Evolutionary conservation across 805 yeast genomes (phyloP), one percentile per base, ranked within the genome.

Genomic region (Barnettozyma wickerhamii): DNA sequence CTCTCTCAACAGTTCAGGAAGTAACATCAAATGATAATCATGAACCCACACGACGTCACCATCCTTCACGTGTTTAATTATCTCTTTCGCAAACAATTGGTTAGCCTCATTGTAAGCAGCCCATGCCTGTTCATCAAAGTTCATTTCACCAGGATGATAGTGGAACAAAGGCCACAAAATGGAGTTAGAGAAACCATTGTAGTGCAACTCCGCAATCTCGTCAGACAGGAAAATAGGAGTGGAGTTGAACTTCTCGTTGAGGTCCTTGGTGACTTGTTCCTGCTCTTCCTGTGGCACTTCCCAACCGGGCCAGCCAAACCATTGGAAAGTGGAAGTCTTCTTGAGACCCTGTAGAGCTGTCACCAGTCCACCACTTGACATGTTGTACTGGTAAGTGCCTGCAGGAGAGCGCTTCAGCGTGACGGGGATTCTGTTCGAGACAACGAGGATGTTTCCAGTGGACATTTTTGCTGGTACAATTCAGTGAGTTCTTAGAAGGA

Each of bases 221-320:
- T 93, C 98, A 47, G 80, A 74, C 43, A 93, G 63, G 65, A 83
- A 93, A 38, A 93, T 81, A 3, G 99, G 99, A 28, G 85, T 79
- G 51, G 98, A 93, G 47, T 82, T 82, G 70, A 89, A 93, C 58
- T 87, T 80, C 26, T 75, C 76, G 59, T 72, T 71, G 43, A 93
- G 68, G 49, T 90, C 96, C 17, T 65, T 58, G 43, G 79, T 78
- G 41, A 93, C 95, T 42, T 68, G 66, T 0, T 65, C 76, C 56
- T 82, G 81, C 48, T 89, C 95, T 33, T 71, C 72, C 19, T 73
- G 85, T 2, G 95, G 95, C 5, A 93, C 74, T 52, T 89, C 95
- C 57, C 89, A 64, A 10, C 91, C 95, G 2, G 98, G 96, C 99
- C 99, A 93, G 13, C 99, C 99, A 55, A 86, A 81, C 99, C 99